Conservation (phyloP, 306 rosid genomes). For the Cucurbita maxima region DNA sequence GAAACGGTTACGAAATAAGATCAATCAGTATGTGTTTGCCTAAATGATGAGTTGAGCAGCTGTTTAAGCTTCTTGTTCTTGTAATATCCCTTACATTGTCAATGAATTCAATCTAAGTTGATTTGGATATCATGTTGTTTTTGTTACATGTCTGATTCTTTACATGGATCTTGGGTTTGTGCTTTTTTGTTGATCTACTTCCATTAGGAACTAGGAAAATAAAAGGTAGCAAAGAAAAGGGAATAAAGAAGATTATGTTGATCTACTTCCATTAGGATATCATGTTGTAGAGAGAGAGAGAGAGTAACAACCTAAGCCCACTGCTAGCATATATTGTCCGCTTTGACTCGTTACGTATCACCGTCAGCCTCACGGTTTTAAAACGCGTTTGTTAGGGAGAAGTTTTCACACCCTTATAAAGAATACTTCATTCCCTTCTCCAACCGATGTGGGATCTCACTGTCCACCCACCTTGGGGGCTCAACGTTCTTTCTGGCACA, state of each 20-base stretch:
- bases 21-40: not conserved
- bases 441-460: too few species aligned
- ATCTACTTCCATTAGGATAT: too few species aligned
- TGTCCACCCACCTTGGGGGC: too few species aligned
- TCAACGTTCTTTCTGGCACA: too few species aligned
- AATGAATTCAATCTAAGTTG: not conserved
- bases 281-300: not conserved
- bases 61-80: not conserved
- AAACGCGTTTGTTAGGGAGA: too few species aligned
- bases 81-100: not conserved
- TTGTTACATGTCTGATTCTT: not conserved
- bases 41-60: not conserved
- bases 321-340: too few species aligned
- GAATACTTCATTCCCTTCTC: too few species aligned
- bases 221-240: not conserved
- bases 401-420: too few species aligned
- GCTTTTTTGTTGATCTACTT: not conserved
- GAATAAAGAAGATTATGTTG: not conserved
- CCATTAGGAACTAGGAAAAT: not conserved
- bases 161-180: not conserved
- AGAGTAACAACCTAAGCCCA: too few species aligned
- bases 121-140: not conserved
- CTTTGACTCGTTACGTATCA: too few species aligned
- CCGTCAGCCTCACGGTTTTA: too few species aligned
- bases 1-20: not conserved